A percentile compares a stretch with the other conserved stretches of the same genome.
Conservation (phyloP, 2,329 filamentous ascomycete species). For the Lecanoromycetidae sp. region DNA sequence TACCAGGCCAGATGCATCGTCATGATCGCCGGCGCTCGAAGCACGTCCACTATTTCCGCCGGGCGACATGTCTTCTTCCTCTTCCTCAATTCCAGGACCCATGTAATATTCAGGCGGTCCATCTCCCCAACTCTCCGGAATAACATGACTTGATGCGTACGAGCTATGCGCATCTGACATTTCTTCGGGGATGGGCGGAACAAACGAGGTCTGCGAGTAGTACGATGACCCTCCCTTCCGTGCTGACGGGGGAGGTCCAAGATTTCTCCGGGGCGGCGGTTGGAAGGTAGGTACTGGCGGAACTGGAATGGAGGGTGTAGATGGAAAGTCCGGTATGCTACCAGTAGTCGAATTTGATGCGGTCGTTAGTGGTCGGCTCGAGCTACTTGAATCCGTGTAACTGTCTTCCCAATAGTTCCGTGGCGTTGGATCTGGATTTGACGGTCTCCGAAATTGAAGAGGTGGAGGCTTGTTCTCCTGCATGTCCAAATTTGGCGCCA, state of each 20-base stretch:
- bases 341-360: slow-evolving; percentile 39
- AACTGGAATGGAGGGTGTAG: slow-evolving; percentile 11
- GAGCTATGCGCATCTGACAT: slow-evolving; percentile 45
- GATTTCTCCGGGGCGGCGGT: slow-evolving; percentile 22
- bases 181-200: slow-evolving; percentile 68
- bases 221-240: slow-evolving; percentile 34
- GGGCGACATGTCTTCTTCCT: slow-evolving; percentile 18
- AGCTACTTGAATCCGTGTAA: slow-evolving; percentile 6
- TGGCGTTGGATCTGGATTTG: neutral
- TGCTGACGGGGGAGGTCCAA: slow-evolving; percentile 25
- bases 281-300: slow-evolving; percentile 4
- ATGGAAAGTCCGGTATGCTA: slow-evolving; percentile 30
- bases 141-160: slow-evolving; percentile 58
- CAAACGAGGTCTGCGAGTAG: slow-evolving; percentile 49
- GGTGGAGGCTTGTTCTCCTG: neutral
- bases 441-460: slow-evolving; percentile 5
- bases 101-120: slow-evolving; percentile 34
- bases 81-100: slow-evolving; percentile 23
- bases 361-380: slow-evolving; percentile 10
- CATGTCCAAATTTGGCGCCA: neutral
- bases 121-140: slow-evolving; percentile 55
- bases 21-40: slow-evolving; percentile 19
- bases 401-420: slow-evolving; percentile 12
- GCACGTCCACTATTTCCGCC: slow-evolving; percentile 16
- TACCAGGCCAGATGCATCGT: slow-evolving; percentile 24